Evolutionary conservation across 2,329 filamentous ascomycete species (phyloP), one percentile per base, ranked within the genome.

Genomic region (Didymellaceae sp.): DNA sequence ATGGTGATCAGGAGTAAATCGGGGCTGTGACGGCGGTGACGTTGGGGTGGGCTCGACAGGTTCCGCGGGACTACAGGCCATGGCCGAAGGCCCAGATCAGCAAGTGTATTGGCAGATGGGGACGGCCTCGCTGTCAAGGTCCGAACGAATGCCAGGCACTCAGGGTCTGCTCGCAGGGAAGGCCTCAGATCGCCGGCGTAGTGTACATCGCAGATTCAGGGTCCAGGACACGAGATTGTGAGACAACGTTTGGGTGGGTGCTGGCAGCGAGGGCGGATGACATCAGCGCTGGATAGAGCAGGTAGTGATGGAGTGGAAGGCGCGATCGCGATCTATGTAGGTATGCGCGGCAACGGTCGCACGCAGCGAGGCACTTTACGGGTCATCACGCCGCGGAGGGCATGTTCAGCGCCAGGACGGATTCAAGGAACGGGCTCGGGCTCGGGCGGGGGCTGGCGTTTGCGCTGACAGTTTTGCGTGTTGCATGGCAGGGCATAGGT

Each of bases 171-270:
- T n/a, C n/a, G 14, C 14, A 37, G 22, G 22, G n/a, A 6, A 20
- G 9, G 24, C 24, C 25, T 18, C 31, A 32, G 47, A 51, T 45
- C 47, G 47, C 21, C 16, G 10, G 41, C 13, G 18, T 17, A 41
- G 41, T 34, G 47, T n/a, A 3, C 41, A 51, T 45, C 47, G 47
- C 9, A 28, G n/a, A 40, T 14, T n/a, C 40, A 45, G 47, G 47
- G 47, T 41, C 35, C 47, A 30, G 40, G 10, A 18, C 18, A 14
- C 11, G 20, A 13, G n/a, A 11, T 17, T 31, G 6, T 17, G 33
- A 13, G 13, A 39, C 21, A 18, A 34, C 32, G n/a, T 34, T 18
- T 20, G 26, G 6, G 26, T 13, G 32, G 14, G 16, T 11, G 9
- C 16, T 17, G 17, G n/a, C 16, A 20, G 32, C 14, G 17, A 5